Evolutionary conservation across 345 rosid species (phyloP), one percentile per base, ranked within the genome.

Genomic region (Pistacia vera): DNA sequence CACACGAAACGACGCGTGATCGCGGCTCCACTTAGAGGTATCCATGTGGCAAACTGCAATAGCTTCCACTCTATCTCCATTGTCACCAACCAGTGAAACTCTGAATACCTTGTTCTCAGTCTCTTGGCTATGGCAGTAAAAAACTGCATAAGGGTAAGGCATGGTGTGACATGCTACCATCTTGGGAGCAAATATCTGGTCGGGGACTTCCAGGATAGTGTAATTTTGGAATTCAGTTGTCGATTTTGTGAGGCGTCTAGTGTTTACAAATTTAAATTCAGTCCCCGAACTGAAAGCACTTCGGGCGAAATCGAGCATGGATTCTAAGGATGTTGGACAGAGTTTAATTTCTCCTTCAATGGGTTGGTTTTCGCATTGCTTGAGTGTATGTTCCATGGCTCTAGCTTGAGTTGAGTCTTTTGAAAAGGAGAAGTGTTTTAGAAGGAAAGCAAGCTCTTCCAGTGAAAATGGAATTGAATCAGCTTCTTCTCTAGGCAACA

Each of bases 11-110:
- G 88, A 77, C 9, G 70, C 75, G 61, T 85, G 88, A 22, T 80
- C 49, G 1, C 4, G 78, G 57, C 22, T 68, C 89, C 90, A 87
- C 30, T 81, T 79, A 20, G 90, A 79, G 2, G 90, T 84, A 56
- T 89, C 89, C 86, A 83, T 76, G 76, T 89, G 92, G 41, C 89
- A 87, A 25, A 85, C 84, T 4, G 84, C 83, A 30, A 79, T 54
- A 11, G 90, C 89, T 5, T 67, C 73, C 28, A 84, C 84, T 28
- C 12, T 62, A 4, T 84, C 87, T 16, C 86, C 88, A 17, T 80
- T 80, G 5, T 89, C 89, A 12, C 89, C 87, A 0, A 22, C 79
- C 58, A 85, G 46, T 2, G 71, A 70, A 20, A 85, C 83, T 70
- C 46, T 12, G 33, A 87, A 84, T 54, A 79, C 80, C 55, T 61